Evolutionary conservation across 768 basidiomycete species (phyloP).

Genomic region (Hypsizygus marmoreus): DNA sequence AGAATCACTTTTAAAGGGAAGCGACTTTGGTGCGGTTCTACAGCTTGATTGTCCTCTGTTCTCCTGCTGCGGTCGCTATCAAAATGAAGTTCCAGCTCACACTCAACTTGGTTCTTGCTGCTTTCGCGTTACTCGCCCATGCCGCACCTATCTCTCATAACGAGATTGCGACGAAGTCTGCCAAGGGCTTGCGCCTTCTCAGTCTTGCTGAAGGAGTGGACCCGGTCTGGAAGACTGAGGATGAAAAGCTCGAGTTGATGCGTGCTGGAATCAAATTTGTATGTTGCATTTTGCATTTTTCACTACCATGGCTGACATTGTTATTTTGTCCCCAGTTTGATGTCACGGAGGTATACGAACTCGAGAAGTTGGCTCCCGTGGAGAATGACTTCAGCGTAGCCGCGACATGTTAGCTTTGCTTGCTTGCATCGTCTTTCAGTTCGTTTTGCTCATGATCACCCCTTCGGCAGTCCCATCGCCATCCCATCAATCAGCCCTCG

Average conservation of each 20-base stretch:
- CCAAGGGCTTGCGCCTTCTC: constrained; percentile 36
- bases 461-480: constrained; percentile 28
- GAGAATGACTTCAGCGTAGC: constrained; percentile 22
- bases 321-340: constrained; percentile 32
- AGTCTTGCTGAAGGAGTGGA: constrained; percentile 36
- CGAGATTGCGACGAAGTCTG: constrained; percentile 35
- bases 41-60: no score
- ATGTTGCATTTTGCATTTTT: constrained; percentile 11
- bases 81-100: constrained; percentile 20
- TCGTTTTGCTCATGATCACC: neutral
- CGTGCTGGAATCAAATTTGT: constrained; percentile 37
- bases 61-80: no score
- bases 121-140: constrained; percentile 22
- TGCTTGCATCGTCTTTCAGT: neutral
- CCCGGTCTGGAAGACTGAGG: constrained; percentile 43
- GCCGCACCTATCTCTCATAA: constrained; percentile 32
- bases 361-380: constrained; percentile 25
- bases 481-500: constrained; percentile 29
- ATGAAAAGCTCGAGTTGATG: constrained; percentile 36
- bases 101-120: constrained; percentile 19
- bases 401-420: constrained; percentile 27
- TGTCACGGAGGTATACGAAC: constrained; percentile 40
- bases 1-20: no score
- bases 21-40: no score
- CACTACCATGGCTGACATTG: neutral